Base-by-base conservation (phyloP, 768 basidiomycete species). In the Tricholoma matsutake region DNA sequence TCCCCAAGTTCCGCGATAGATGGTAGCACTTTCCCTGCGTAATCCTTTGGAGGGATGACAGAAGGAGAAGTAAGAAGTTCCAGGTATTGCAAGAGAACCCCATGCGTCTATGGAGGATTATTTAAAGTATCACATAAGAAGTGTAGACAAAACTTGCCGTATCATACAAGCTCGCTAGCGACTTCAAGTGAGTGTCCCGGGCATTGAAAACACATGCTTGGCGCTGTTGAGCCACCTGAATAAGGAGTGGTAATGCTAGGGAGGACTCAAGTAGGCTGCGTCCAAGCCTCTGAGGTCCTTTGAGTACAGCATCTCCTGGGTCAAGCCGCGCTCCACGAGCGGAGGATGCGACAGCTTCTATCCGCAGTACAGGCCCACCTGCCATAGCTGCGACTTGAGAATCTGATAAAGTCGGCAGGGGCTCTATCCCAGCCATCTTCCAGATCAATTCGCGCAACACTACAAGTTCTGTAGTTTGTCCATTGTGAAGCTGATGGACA, bases 381-480 rank as follows among this genome's bases (percentile, higher is more conserved):
- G 91, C 92, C 87, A 97, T 96, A 5, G 93, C 93, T 41, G 81
- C 73, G 56, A 98, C 86, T 72, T 98, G 96, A 0, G 87, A 80
- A 62, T 97, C 94, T 0, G 94, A 92, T 37, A 98, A 77, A 71
- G 88, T 94, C 0, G 93, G 92, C 55, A 97, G 78, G 3, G 94
- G 93, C 68, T 96, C 90, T 61, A 97, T 92, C 3, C 92, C 94
- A 5, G 94, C 90, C 94, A 98, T 96, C 71, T 94, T 92, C 83
- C 87, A 90, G 55, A 98, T 93, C 55, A 99, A 77, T 68, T 96
- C 94, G 32, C 90, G 86, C n/a, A 99, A 79, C 22, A 98, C 91
- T 20, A 95, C 83, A 47, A 98, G 87, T 68, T 98, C 95, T 10
- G 91, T 88, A 1, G 92, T 85, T 69, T 94, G 87, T 35, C 87